These are phyloP conservation scores for Cladosporium sp. DNA, from an alignment of 2,329 filamentous ascomycete species.

Conservation along the genomic window DNA sequence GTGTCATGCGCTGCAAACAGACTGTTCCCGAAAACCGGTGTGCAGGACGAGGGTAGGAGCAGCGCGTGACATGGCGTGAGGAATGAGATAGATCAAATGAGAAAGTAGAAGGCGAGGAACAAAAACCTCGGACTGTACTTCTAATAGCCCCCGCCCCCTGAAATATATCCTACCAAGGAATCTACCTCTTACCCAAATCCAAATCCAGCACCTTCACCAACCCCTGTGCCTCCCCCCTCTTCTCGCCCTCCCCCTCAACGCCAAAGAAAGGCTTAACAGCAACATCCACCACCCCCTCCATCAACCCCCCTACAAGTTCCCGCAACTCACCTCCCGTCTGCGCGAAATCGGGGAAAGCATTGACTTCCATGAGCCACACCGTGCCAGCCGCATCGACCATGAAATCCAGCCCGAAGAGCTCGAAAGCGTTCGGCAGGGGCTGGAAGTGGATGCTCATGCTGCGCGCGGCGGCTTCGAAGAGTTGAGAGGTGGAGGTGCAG, in stretches of 20 bases:
- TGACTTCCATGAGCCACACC: conserved; percentile 82
- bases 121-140: no score
- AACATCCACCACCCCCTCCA: conserved; percentile 66
- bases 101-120: no score
- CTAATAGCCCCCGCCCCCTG: no score
- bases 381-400: conserved; percentile 64
- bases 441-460: conserved; percentile 91
- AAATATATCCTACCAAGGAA: no score
- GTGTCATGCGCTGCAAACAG: no score
- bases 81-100: no score
- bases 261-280: conserved; percentile 67
- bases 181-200: conserved; percentile 38
- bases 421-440: conserved; percentile 80
- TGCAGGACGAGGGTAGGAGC: no score
- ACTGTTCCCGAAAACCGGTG: no score
- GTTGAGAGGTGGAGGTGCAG: conserved; percentile 65
- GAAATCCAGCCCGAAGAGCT: conserved; percentile 89
- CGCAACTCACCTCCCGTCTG: conserved; percentile 79
- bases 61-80: no score
- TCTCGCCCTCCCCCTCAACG: conserved; percentile 16
- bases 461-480: conserved; percentile 81
- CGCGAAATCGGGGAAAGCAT: conserved; percentile 93
- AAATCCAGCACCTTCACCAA: conserved; percentile 43
- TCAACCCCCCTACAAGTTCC: conserved; percentile 69
- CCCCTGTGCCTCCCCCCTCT: conserved; percentile 15